Base-by-base conservation (phyloP, 305 asterid genomes). In the Ajuga reptans region DNA sequence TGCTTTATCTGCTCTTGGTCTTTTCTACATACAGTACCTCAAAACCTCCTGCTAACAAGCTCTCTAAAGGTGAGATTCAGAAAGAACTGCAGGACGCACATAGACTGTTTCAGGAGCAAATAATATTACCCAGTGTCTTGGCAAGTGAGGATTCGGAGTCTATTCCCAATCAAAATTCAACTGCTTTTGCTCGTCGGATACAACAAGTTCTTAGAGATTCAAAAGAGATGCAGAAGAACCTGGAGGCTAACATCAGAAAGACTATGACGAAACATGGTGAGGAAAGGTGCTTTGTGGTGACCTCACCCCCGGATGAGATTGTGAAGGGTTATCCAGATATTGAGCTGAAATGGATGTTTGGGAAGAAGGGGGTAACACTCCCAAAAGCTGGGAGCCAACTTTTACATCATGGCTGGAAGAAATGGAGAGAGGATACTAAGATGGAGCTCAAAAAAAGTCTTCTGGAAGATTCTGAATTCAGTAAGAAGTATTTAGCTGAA, bases 311-410 rank as follows among this genome's bases (percentile, higher is more conserved):
- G 5, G 83, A 78, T 80, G 97, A 93, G 76, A 88, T 89, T 78
- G 88, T 87, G 56, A 89, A 91, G 79, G 97, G 96, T 52, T 87
- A 79, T 80, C 96, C 96, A 18, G 97, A 87, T 69, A 78, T 85
- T 80, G 96, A 91, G 83, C 83, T 81, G 69, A 91, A 93, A 83
- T 91, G 97, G 99, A 82, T 85, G 88, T 91, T 91, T 82, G 97
- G 97, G 73, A 78, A 29, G 74, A 89, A 88, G 80, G 93, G 87
- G 78, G 87, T 89, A 61, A 79, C 82, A 45, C 76, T 80, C 69
- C 96, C 97, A 72, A 94, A 87, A 79, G 95, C 99, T 54, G 80
- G 74, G 58, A 78, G 84, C 60, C 70, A 78, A 69, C 83, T 77
- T 78, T 77, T 91, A 60, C 74, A 84, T 79, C 88, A 85, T 72